Evolutionary conservation across 2,329 filamentous ascomycete species (phyloP).

Genomic region (Saccharata proteae): DNA sequence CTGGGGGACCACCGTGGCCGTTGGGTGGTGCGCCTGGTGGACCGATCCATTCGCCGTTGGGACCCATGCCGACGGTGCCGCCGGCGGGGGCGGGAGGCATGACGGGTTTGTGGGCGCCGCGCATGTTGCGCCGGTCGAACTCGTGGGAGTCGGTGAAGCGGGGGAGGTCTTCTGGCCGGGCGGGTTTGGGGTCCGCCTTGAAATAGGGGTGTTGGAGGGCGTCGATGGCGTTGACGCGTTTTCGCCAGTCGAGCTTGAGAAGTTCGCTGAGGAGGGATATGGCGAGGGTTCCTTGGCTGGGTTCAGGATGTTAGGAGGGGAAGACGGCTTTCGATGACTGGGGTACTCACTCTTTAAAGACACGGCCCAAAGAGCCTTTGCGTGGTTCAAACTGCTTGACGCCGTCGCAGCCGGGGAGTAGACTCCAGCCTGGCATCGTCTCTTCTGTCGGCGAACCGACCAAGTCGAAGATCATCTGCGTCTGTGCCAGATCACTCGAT

Average conservation of each 20-base stretch:
- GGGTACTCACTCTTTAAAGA: conserved; percentile 57
- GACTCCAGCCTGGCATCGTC: conserved; percentile 84
- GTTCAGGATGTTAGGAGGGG: not conserved
- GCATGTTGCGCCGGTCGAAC: conserved; percentile 82
- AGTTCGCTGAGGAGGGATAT: conserved; percentile 73
- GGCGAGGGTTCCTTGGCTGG: conserved; percentile 55
- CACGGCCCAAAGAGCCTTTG: conserved; percentile 54
- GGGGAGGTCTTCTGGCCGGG: conserved; percentile 76
- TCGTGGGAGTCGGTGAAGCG: conserved; percentile 91
- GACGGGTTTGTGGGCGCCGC: conserved; percentile 69
- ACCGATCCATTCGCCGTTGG: conserved; percentile 43
- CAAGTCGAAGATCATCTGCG: conserved; percentile 86
- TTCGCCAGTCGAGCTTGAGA: conserved; percentile 77
- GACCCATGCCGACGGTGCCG: conserved; percentile 67
- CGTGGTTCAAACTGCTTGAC: conserved; percentile 49
- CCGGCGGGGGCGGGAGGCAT: conserved; percentile 89
- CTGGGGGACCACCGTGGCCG: conserved; percentile 13
- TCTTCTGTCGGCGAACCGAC: conserved; percentile 82
- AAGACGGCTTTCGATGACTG: conserved; percentile 1
- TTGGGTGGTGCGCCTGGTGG: conserved; percentile 20
- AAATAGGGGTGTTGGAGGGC: conserved; percentile 91
- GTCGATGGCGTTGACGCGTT: conserved; percentile 84
- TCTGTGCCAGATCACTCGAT: conserved; percentile 77
- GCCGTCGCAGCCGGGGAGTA: conserved; percentile 68
- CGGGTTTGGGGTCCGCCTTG: conserved; percentile 62